A percentile compares a stretch with the other conserved stretches of the same genome.
Evolutionary conservation across 257 asterid genomes (phyloP).

Genomic region (Salvia hispanica): DNA sequence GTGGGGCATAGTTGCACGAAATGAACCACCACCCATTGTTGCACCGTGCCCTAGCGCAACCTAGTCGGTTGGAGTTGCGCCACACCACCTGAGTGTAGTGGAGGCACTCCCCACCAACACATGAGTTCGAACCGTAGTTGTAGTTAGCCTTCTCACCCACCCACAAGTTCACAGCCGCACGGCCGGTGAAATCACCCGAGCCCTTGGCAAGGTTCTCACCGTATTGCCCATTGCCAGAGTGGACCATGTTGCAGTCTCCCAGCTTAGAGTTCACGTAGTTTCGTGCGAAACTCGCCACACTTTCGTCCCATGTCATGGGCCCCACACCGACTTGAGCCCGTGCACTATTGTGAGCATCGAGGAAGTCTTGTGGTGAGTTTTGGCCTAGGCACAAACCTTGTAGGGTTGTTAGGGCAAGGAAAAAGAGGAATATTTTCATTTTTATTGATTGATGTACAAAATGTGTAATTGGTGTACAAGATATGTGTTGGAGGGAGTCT

Average conservation of each 20-base stretch:
- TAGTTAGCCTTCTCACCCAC: conserved; percentile 38
- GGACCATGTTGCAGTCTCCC: conserved; percentile 40
- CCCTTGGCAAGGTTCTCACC: conserved; percentile 52
- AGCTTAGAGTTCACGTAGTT: conserved; percentile 40
- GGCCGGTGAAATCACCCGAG: conserved; percentile 25
- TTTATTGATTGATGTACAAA: neutral
- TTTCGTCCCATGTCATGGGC: conserved; percentile 45
- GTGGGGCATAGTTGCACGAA: conserved; percentile 40
- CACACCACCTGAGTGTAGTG: conserved; percentile 49
- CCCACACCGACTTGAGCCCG: conserved; percentile 41
- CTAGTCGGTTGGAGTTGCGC: conserved; percentile 31
- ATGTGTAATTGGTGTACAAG: too few relatives aligned
- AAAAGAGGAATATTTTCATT: neutral
- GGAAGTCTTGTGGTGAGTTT: neutral
- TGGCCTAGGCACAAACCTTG: neutral
- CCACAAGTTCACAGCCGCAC: conserved; percentile 42
- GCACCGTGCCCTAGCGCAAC: conserved; percentile 39
- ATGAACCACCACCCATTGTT: conserved; percentile 32
- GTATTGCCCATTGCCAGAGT: conserved; percentile 37
- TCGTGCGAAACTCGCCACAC: conserved; percentile 41
- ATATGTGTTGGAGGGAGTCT: neutral
- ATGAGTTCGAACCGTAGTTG: conserved; percentile 34
- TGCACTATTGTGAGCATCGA: neutral
- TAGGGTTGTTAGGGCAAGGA: neutral
- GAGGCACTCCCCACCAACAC: conserved; percentile 30